Percentiles rank a stretch among this genome's conserved stretches.
Conservation (phyloP, 768 basidiomycete species). For the Rhodotorula toruloides region DNA sequence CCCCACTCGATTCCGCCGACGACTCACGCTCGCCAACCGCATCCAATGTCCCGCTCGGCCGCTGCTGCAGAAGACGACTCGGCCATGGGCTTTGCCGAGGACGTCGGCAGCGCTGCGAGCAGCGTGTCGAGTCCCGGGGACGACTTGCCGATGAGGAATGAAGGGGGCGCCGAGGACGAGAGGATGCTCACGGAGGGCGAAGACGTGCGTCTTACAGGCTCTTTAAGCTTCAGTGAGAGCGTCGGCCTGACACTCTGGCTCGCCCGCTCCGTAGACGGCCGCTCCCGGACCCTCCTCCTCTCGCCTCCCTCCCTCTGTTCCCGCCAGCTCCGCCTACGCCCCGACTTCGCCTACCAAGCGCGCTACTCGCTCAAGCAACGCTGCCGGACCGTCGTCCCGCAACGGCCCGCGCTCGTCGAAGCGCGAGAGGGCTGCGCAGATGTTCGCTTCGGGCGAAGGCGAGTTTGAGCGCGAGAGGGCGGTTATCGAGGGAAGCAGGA, state of each 20-base stretch:
- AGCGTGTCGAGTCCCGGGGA: neutral
- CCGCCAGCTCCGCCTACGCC: neutral
- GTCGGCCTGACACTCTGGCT: neutral
- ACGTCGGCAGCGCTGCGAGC: neutral
- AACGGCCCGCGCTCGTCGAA: neutral
- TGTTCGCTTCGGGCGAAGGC: neutral
- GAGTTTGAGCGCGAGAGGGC: neutral
- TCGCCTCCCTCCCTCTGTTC: too few species aligned
- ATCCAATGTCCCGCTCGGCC: neutral
- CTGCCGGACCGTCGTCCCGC: neutral
- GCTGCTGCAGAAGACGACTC: neutral
- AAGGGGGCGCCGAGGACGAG: neutral
- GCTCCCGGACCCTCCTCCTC: neutral
- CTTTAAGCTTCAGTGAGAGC: neutral
- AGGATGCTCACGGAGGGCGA: neutral
- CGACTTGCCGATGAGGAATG: neutral
- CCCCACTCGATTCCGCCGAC: neutral
- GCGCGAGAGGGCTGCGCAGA: neutral
- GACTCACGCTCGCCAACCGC: neutral
- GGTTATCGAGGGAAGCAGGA: neutral
- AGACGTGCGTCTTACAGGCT: neutral
- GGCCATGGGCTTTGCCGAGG: constrained; percentile 2
- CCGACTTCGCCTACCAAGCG: too few species aligned
- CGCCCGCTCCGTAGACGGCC: neutral
- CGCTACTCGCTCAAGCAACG: neutral